phyloP scores from a whole-genome alignment of 1,139 yeast species.

The Geotrichum cucujoidarum region DNA sequence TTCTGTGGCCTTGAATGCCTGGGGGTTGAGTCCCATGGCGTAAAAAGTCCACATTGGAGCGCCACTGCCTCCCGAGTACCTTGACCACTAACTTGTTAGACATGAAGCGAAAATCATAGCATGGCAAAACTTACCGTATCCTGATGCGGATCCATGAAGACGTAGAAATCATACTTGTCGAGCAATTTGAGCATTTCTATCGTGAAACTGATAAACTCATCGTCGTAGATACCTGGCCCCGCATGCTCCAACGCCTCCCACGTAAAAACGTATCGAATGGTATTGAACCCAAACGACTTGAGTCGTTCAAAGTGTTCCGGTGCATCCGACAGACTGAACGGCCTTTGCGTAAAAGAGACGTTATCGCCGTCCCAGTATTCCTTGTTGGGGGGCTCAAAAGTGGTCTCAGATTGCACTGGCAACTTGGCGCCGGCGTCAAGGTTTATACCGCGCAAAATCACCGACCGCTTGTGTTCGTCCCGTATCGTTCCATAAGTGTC shows the following conservation, averaged over 20 bases:
- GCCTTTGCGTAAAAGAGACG: slow-evolving; percentile 73
- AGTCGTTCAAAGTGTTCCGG: slow-evolving; percentile 60
- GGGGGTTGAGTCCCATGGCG: slow-evolving; percentile 79
- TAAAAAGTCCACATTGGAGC: slow-evolving; percentile 90
- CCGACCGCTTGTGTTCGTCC: slow-evolving; percentile 54
- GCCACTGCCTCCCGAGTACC: slow-evolving; percentile 84
- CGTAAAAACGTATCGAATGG: slow-evolving; percentile 66
- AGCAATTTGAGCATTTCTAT: slow-evolving; percentile 54
- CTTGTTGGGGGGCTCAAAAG: slow-evolving; percentile 41
- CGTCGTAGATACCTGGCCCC: slow-evolving; percentile 80
- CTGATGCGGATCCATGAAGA: slow-evolving; percentile 82
- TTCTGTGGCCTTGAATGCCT: slow-evolving; percentile 54
- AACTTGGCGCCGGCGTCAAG: slow-evolving; percentile 70
- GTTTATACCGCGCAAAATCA: slow-evolving; percentile 74
- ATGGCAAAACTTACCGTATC: slow-evolving; percentile 44
- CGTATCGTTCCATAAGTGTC: slow-evolving; percentile 49
- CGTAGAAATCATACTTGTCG: slow-evolving; percentile 61
- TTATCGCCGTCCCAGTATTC: slow-evolving; percentile 61
- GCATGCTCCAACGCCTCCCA: slow-evolving; percentile 91
- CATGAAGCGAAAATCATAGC: neutral
- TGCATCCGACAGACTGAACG: slow-evolving; percentile 71
- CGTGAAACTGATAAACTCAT: slow-evolving; percentile 66
- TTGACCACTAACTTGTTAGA: slow-evolving; percentile 55
- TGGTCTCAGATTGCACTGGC: slow-evolving; percentile 51
- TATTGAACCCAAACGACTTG: slow-evolving; percentile 74